These are phyloP conservation scores for Hyparrhenia diplandra DNA, from an alignment of 176 grass and related monocot species.

Conservation along the genomic window DNA sequence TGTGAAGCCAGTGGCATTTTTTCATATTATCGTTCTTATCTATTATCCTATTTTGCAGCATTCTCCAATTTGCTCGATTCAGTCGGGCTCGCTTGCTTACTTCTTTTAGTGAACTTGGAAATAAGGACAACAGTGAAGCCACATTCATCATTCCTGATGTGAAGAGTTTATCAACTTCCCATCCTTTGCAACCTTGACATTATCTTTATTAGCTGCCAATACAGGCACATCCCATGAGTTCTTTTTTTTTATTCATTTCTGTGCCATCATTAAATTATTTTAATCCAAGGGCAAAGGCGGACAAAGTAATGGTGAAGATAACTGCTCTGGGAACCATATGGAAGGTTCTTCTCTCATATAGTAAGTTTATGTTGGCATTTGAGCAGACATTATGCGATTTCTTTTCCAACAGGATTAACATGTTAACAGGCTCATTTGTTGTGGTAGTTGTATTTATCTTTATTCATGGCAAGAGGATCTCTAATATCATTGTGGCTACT, in stretches of 20 bases:
- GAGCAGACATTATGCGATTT: background rate
- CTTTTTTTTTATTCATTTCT: conserved; percentile 20
- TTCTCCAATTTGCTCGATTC: conserved; percentile 62
- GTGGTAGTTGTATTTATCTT: background rate
- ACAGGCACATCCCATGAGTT: conserved; percentile 30
- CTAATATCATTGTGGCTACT: background rate
- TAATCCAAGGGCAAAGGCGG: conserved; percentile 36
- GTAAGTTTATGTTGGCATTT: conserved; percentile 45
- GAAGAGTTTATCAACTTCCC: conserved; percentile 62
- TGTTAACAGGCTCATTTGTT: background rate
- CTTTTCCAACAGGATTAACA: background rate
- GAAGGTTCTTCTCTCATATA: conserved; percentile 42
- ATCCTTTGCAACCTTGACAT: conserved; percentile 65
- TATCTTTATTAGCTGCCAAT: conserved; percentile 81
- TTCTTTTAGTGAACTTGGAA: conserved; percentile 66
- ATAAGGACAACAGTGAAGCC: conserved; percentile 69
- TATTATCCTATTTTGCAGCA: conserved; percentile 39
- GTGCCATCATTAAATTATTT: conserved; percentile 9
- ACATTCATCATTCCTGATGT: conserved; percentile 82
- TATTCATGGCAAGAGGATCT: background rate
- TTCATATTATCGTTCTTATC: conserved; percentile 16
- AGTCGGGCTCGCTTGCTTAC: conserved; percentile 57
- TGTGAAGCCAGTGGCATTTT: background rate
- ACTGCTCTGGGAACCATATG: conserved; percentile 22
- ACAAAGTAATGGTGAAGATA: conserved; percentile 30